Conservation (phyloP, 1,139 yeast species). For the Taiozyma onychis region DNA sequence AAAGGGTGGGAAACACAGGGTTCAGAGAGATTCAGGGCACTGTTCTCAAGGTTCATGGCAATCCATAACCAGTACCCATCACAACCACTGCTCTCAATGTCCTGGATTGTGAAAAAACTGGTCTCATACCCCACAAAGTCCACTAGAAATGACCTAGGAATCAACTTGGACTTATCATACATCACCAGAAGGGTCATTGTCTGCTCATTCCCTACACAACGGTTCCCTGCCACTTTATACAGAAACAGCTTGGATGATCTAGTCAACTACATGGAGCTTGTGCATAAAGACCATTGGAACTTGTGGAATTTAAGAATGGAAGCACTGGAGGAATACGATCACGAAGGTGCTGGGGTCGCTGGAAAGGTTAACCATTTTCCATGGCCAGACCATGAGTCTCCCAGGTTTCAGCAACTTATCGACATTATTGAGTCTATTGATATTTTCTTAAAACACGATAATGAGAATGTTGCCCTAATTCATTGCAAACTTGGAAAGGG, state of each 20-base stretch:
- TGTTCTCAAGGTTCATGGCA: not conserved
- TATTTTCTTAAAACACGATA: conserved; percentile 31
- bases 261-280: conserved; percentile 38
- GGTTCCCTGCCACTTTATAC: conserved; percentile 40
- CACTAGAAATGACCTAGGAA: conserved; percentile 16
- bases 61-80: not conserved
- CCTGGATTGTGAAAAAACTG: conserved; percentile 1
- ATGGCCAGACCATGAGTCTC: conserved; percentile 76
- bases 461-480: conserved; percentile 52
- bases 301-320: conserved; percentile 72
- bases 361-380: conserved; percentile 14
- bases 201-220: conserved; percentile 65
- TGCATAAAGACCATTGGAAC: conserved; percentile 58
- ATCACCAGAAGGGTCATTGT: conserved; percentile 58
- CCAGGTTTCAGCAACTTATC: conserved; percentile 51
- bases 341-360: conserved; percentile 24
- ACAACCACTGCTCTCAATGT: not conserved
- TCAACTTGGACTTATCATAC: conserved; percentile 55
- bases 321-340: conserved; percentile 43
- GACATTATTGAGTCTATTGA: conserved; percentile 41
- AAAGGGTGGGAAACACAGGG: too few relatives aligned
- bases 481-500: conserved; percentile 96
- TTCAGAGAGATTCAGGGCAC: too few relatives aligned
- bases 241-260: conserved; percentile 52
- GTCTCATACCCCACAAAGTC: conserved; percentile 8